Evolutionary conservation across 768 basidiomycete genomes (phyloP).

Genomic region (Pisolithus marmoratus): DNA sequence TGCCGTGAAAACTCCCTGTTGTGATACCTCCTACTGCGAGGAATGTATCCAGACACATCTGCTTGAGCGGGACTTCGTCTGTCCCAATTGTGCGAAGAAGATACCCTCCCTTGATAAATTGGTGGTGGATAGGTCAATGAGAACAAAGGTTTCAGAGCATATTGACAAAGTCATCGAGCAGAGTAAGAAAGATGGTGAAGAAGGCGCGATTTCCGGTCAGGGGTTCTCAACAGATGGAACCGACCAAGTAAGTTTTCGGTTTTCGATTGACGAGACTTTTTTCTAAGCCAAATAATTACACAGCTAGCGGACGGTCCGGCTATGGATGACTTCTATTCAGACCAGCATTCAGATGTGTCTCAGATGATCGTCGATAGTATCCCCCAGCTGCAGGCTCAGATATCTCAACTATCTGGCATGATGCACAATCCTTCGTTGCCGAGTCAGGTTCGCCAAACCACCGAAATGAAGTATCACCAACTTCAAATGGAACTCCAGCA

Average conservation of each 20-base stretch:
- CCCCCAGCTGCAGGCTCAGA: constrained; percentile 80
- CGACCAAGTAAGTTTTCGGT: constrained; percentile 33
- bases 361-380: constrained; percentile 71
- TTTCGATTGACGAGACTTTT: neutral
- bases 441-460: constrained; percentile 65
- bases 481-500: constrained; percentile 75
- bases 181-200: constrained; percentile 58
- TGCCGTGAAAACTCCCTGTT: constrained; percentile 94
- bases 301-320: constrained; percentile 24
- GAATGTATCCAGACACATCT: constrained; percentile 95
- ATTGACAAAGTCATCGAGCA: constrained; percentile 79
- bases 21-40: constrained; percentile 87
- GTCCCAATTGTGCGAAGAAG: constrained; percentile 85
- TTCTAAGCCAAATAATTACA: constrained; percentile 2
- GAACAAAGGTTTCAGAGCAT: constrained; percentile 74
- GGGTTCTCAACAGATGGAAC: constrained; percentile 13
- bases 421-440: constrained; percentile 77
- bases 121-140: constrained; percentile 68
- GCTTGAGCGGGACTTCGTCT: constrained; percentile 91
- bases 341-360: constrained; percentile 68
- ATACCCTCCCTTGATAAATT: constrained; percentile 88
- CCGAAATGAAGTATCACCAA: constrained; percentile 79
- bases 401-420: constrained; percentile 72
- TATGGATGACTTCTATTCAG: constrained; percentile 66
- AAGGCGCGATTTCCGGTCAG: constrained; percentile 29